Conservation (phyloP, 1,284 basidiomycete species). For the Microbotryomycetes sp. region DNA sequence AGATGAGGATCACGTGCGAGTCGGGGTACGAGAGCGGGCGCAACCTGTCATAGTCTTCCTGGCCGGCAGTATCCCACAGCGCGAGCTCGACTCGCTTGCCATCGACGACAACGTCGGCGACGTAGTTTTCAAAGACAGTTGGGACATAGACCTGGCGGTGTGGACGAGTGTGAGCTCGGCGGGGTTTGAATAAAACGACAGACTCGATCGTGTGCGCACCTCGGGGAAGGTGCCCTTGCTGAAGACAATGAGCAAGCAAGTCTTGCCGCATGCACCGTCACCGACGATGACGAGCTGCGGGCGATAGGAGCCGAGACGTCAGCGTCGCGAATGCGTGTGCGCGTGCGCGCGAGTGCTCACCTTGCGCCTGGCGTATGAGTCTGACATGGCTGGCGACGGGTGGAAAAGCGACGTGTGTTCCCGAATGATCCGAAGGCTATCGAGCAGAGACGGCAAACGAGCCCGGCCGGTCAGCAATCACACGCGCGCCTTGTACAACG, state of each 20-base stretch:
- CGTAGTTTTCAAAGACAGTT: constrained; percentile 79
- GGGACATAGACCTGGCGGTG: constrained; percentile 78
- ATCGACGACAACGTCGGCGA: constrained; percentile 81
- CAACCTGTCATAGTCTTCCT: constrained; percentile 94
- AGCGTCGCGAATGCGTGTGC: neutral
- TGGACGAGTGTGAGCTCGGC: neutral
- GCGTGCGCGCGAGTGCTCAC: neutral
- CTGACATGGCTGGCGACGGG: neutral
- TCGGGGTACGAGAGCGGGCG: constrained; percentile 92
- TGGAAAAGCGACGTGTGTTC: too few relatives aligned
- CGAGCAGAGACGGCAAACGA: too few relatives aligned
- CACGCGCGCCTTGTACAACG: too few relatives aligned
- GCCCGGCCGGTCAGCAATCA: too few relatives aligned
- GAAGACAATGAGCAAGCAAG: constrained; percentile 83
- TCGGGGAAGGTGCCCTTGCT: constrained; percentile 97
- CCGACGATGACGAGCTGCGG: constrained; percentile 34
- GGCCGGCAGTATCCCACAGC: constrained; percentile 96
- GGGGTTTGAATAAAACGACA: neutral
- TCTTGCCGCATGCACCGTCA: constrained; percentile 54
- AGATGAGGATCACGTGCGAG: constrained; percentile 91
- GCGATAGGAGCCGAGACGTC: neutral
- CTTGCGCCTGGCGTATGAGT: neutral
- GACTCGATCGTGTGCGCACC: constrained; percentile 46
- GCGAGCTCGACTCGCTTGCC: constrained; percentile 87
- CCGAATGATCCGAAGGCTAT: too few relatives aligned